Percentiles rank a stretch among this genome's conserved stretches.
phyloP scores from a whole-genome alignment of 2,329 filamentous ascomycete genomes.

The Malbranchea zuffiana region DNA sequence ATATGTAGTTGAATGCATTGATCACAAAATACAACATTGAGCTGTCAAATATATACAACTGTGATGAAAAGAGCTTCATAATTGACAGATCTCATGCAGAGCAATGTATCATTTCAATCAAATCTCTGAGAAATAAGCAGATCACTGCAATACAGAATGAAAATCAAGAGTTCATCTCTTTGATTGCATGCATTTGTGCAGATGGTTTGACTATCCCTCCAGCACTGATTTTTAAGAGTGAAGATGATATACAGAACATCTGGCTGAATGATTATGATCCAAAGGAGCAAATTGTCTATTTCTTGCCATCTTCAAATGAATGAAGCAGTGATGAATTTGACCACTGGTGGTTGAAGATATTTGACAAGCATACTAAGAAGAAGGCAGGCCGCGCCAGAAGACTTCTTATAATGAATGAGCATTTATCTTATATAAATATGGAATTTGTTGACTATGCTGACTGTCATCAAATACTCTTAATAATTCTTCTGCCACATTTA shows the following conservation, averaged over 20 bases:
- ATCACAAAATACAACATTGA: constrained; percentile 6
- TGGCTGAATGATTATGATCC: constrained; percentile 1
- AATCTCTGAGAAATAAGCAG: background rate
- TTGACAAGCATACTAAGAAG: background rate
- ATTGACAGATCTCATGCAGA: background rate
- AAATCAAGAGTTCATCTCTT: constrained; percentile 2
- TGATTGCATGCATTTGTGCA: constrained; percentile 8
- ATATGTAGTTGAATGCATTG: constrained; percentile 2
- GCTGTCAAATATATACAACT: constrained; percentile 9
- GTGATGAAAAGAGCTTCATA: constrained; percentile 10
- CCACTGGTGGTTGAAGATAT: background rate
- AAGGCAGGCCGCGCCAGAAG: background rate
- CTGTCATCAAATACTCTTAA: constrained; percentile 6
- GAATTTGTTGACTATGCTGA: constrained; percentile 7
- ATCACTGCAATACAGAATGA: background rate
- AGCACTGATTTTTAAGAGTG: constrained; percentile 5
- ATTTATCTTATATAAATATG: constrained; percentile 10
- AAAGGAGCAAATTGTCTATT: constrained; percentile 1
- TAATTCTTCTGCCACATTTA: constrained; percentile 6
- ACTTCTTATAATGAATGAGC: constrained; percentile 5
- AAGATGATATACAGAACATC: constrained; percentile 1
- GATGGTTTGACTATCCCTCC: constrained; percentile 1
- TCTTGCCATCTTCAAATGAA: constrained; percentile 3
- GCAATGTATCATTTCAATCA: constrained; percentile 4
- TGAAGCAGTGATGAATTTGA: constrained; percentile 5